A percentile compares a stretch with the other conserved stretches of the same genome.
Conservation (phyloP, 2,329 filamentous ascomycete species). For the Claviceps lovelessii region DNA sequence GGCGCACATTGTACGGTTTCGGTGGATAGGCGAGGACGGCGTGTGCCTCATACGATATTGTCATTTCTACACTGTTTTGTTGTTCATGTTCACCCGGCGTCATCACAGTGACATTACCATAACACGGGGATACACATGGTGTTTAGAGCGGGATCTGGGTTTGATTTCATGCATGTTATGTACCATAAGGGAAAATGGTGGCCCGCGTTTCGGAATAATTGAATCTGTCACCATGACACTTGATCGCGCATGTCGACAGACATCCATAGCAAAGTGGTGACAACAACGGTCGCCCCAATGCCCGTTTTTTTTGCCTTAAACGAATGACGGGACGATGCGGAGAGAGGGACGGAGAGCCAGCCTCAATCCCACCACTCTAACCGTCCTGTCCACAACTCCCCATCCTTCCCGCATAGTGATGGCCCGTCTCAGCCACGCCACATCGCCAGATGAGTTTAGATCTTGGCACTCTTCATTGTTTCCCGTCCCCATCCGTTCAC, state of each 20-base stretch:
- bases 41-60: conserved; percentile 21
- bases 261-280: too few species aligned
- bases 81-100: not conserved
- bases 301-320: too few species aligned
- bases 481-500: too few species aligned
- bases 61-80: conserved; percentile 3
- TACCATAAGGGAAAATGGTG: conserved; percentile 24
- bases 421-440: too few species aligned
- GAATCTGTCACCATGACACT: not conserved
- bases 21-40: conserved; percentile 47
- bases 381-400: too few species aligned
- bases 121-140: conserved; percentile 16
- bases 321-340: too few species aligned
- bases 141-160: conserved; percentile 25
- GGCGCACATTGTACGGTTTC: conserved; percentile 74
- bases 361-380: too few species aligned
- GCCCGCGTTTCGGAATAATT: not conserved
- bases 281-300: too few species aligned
- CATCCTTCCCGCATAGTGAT: too few species aligned
- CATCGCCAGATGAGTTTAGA: too few species aligned
- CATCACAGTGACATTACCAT: not conserved
- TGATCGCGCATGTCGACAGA: not conserved
- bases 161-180: conserved; percentile 21
- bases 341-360: too few species aligned
- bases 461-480: too few species aligned